These are phyloP conservation scores for Beauveria brongniartii DNA, from an alignment of 2,329 filamentous ascomycete species.

Conservation along the genomic window DNA sequence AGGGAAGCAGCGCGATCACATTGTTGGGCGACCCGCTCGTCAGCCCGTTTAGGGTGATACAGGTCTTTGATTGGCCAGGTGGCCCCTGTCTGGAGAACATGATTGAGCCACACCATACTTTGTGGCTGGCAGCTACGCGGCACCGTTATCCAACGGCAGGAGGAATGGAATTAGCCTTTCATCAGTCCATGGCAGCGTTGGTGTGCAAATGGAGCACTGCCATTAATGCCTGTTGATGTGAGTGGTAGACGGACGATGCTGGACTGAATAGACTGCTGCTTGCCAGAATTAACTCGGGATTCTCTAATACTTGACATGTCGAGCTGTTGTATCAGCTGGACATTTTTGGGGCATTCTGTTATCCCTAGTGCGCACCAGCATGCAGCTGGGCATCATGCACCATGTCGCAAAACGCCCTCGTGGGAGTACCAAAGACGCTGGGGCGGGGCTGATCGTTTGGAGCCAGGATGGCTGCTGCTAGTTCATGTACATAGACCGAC, in stretches of 20 bases:
- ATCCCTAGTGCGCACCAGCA: background rate
- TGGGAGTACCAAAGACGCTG: background rate
- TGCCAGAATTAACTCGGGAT: too few species aligned
- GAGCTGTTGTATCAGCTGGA: background rate
- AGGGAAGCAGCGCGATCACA: background rate
- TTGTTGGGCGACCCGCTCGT: background rate
- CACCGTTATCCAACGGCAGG: background rate
- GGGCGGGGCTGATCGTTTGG: background rate
- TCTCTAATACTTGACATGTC: background rate
- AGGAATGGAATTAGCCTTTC: background rate
- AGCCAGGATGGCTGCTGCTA: background rate
- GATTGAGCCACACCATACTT: background rate
- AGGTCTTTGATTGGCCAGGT: background rate
- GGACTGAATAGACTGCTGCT: too few species aligned
- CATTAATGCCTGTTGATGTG: too few species aligned
- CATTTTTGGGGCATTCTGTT: background rate
- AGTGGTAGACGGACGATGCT: too few species aligned
- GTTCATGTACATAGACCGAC: background rate
- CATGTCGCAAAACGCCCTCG: conserved; percentile 1
- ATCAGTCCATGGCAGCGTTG: background rate
- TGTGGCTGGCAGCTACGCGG: background rate
- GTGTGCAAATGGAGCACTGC: too few species aligned
- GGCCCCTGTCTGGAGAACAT: background rate
- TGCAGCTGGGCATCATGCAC: background rate
- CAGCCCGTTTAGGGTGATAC: background rate